phyloP scores from a whole-genome alignment of 2,329 filamentous ascomycete genomes.

The Exophiala oligosperma region DNA sequence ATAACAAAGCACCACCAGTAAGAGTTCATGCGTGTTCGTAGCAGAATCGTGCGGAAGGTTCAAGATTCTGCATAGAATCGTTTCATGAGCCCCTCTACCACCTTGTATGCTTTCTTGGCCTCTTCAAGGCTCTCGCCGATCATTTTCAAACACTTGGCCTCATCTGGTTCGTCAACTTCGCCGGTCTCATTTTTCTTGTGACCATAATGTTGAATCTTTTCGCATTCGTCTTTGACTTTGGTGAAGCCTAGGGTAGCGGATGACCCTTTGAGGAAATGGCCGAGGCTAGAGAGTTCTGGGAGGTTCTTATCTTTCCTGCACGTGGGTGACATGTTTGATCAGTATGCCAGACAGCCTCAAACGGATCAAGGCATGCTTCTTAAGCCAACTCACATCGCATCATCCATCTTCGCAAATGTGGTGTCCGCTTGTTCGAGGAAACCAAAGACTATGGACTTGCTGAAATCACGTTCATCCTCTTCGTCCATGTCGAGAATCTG shows the following conservation, averaged over 20 bases:
- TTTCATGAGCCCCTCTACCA: slow-evolving; percentile 69
- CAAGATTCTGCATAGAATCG: slow-evolving; percentile 63
- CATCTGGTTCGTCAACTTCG: slow-evolving; percentile 63
- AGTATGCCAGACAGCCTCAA: too few relatives aligned
- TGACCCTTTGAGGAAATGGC: slow-evolving; percentile 96
- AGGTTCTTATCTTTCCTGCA: slow-evolving; percentile 68
- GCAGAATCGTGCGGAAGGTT: not conserved
- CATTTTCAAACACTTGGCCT: slow-evolving; percentile 66
- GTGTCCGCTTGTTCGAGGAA: slow-evolving; percentile 90
- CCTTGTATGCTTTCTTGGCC: slow-evolving; percentile 74
- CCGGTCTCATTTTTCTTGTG: slow-evolving; percentile 79
- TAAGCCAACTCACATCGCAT: slow-evolving; percentile 63
- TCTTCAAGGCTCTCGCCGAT: slow-evolving; percentile 69
- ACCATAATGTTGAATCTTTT: slow-evolving; percentile 94
- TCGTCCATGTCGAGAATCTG: slow-evolving; percentile 99
- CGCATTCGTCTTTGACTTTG: slow-evolving; percentile 89
- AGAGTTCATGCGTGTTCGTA: not conserved
- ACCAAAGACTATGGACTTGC: slow-evolving; percentile 79
- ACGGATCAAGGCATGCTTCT: not conserved
- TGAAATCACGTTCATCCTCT: slow-evolving; percentile 82
- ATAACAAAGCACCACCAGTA: slow-evolving; percentile 5
- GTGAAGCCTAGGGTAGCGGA: slow-evolving; percentile 89
- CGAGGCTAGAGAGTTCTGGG: slow-evolving; percentile 73
- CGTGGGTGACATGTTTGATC: slow-evolving; percentile 7
- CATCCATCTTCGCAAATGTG: slow-evolving; percentile 84